phyloP scores from a whole-genome alignment of 2,329 filamentous ascomycete species.

The Magnaporthiopsis incrustans region DNA sequence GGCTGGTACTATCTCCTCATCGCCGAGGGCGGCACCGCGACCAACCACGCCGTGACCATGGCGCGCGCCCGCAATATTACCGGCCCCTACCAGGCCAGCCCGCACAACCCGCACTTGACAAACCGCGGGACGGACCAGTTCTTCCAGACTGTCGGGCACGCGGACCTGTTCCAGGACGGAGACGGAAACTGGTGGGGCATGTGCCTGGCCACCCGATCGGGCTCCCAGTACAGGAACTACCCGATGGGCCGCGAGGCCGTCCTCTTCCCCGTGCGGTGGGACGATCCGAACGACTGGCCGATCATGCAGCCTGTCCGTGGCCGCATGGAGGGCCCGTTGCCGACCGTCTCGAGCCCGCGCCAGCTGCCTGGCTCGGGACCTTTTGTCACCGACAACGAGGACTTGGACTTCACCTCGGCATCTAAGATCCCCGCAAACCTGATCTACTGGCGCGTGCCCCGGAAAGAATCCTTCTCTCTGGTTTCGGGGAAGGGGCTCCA shows the following conservation, averaged over 20 bases:
- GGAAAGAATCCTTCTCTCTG: slow-evolving; percentile 17
- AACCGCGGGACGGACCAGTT: slow-evolving; percentile 28
- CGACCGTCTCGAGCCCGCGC: slow-evolving; percentile 24
- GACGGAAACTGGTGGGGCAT: slow-evolving; percentile 45
- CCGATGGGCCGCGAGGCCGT: slow-evolving; percentile 49
- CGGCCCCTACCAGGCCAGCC: slow-evolving; percentile 34
- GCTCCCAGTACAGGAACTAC: slow-evolving; percentile 31
- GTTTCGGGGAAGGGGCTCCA: slow-evolving; percentile 18
- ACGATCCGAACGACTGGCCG: slow-evolving; percentile 35
- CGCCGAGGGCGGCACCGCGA: slow-evolving; percentile 53
- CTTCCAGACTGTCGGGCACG: slow-evolving; percentile 38
- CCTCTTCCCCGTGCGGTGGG: slow-evolving; percentile 25
- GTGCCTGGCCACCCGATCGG: slow-evolving; percentile 36
- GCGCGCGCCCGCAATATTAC: slow-evolving; percentile 29
- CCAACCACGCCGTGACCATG: slow-evolving; percentile 45
- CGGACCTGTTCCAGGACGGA: slow-evolving; percentile 34
- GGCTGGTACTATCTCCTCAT: slow-evolving; percentile 53
- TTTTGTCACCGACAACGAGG: slow-evolving; percentile 33
- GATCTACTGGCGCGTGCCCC: slow-evolving; percentile 25
- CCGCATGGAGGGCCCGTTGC: slow-evolving; percentile 31
- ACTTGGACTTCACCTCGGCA: slow-evolving; percentile 31
- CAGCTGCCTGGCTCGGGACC: slow-evolving; percentile 32
- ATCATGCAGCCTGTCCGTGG: slow-evolving; percentile 32
- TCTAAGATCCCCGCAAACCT: slow-evolving; percentile 20
- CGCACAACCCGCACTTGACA: slow-evolving; percentile 37